These are phyloP conservation scores for Podospora sp. DNA, from an alignment of 495 filamentous ascomycete species.

Conservation along the genomic window DNA sequence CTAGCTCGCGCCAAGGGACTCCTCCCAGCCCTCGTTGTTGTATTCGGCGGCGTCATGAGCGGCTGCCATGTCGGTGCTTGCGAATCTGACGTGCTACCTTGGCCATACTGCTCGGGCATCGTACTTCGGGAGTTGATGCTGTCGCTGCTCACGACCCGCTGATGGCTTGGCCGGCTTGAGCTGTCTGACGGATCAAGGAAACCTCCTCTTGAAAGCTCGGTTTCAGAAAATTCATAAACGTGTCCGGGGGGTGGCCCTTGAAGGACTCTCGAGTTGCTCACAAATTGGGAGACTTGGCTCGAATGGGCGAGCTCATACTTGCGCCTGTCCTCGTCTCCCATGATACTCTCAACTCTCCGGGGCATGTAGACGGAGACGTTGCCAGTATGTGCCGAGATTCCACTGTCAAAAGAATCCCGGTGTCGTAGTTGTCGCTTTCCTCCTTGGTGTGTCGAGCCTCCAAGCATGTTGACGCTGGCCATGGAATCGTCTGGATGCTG, in stretches of 20 bases:
- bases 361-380: conserved; percentile 72
- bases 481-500: conserved; percentile 64
- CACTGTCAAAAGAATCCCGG: conserved; percentile 72
- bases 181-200: conserved; percentile 42
- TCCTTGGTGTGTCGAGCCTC: conserved; percentile 29
- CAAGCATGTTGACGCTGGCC: conserved; percentile 48
- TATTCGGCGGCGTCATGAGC: conserved; percentile 21
- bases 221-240: conserved; percentile 57
- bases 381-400: conserved; percentile 60
- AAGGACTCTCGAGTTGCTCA: conserved; percentile 54
- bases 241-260: conserved; percentile 53
- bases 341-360: conserved; percentile 77
- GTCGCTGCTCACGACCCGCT: conserved; percentile 37
- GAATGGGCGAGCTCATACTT: conserved; percentile 72
- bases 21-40: conserved; percentile 28
- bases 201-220: conserved; percentile 48
- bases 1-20: conserved; percentile 41
- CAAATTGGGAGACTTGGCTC: conserved; percentile 48
- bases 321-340: conserved; percentile 74
- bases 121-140: conserved; percentile 26
- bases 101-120: conserved; percentile 15
- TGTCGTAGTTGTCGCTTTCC: conserved; percentile 52
- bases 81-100: conserved; percentile 16
- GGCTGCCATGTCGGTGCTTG: conserved; percentile 17
- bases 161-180: conserved; percentile 27